Percentiles rank a stretch among this genome's conserved stretches.
Conservation (phyloP, 352 stramenopile species). For the Globisporangium nodosum region DNA sequence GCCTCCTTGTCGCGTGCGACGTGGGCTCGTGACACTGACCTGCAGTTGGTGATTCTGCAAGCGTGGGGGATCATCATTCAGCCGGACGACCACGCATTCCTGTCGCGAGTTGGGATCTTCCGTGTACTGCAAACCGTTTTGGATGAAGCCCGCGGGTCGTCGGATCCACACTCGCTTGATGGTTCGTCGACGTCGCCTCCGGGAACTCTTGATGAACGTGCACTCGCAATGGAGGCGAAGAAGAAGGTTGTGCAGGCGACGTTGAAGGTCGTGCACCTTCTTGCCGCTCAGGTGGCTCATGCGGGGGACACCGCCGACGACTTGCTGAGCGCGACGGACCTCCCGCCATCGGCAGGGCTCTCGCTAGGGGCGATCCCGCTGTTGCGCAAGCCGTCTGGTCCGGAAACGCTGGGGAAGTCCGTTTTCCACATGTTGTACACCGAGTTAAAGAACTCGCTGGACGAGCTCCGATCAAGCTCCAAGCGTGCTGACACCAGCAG, state of each 20-base stretch:
- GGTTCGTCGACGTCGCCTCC: conserved; percentile 10
- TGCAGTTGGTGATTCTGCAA: conserved; percentile 80
- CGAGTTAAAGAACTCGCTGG: conserved; percentile 82
- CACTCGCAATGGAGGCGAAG: conserved; percentile 36
- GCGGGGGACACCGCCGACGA: conserved; percentile 59
- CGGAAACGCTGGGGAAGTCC: conserved; percentile 85
- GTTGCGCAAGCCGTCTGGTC: conserved; percentile 76
- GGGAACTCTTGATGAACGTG: conserved; percentile 29
- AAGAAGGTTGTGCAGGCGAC: conserved; percentile 84
- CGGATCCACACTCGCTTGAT: conserved; percentile 26
- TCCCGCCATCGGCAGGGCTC: conserved; percentile 31
- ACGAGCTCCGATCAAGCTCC: conserved; percentile 51
- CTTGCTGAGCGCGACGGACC: conserved; percentile 46
- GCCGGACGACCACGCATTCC: conserved; percentile 85
- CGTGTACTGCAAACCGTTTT: conserved; percentile 87
- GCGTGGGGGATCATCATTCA: conserved; percentile 86
- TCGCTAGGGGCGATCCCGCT: conserved; percentile 69
- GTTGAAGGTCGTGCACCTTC: conserved; percentile 82
- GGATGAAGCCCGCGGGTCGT: conserved; percentile 69
- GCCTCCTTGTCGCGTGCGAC: conserved; percentile 78
- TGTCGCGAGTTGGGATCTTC: conserved; percentile 87
- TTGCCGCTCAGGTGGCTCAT: conserved; percentile 85
- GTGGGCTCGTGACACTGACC: conserved; percentile 71
- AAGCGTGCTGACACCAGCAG: conserved; percentile 3
- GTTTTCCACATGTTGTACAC: conserved; percentile 91